Conservation (phyloP, 768 basidiomycete species). For the Coprinellus micaceus region DNA sequence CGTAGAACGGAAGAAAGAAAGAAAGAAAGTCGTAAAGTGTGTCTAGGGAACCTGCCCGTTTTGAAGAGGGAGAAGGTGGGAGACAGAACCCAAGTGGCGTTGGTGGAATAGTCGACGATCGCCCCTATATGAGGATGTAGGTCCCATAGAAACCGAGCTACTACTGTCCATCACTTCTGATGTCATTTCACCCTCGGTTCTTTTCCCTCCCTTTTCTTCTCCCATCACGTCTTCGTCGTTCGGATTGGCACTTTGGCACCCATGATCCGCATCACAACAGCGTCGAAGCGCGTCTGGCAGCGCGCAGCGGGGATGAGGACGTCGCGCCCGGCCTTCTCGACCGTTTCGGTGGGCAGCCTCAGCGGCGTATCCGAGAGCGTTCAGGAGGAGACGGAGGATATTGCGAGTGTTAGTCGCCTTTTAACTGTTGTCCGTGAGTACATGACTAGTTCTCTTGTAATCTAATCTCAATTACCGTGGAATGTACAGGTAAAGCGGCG, state of each 20-base stretch:
- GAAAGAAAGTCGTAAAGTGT: too few relatives aligned
- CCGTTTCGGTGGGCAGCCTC: not conserved
- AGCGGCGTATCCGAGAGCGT: constrained; percentile 26
- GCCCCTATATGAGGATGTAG: not conserved
- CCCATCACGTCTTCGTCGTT: too few relatives aligned
- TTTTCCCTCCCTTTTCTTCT: not conserved
- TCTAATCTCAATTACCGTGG: not conserved
- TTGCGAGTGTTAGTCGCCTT: constrained; percentile 54
- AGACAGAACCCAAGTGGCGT: constrained; percentile 1
- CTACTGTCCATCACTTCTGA: not conserved
- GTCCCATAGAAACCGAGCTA: constrained; percentile 5
- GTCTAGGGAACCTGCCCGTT: not conserved
- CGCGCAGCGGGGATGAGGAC: too few relatives aligned
- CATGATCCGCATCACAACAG: not conserved
- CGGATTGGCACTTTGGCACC: too few relatives aligned
- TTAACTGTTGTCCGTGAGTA: constrained; percentile 56
- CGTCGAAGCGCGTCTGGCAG: not conserved
- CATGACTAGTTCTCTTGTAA: not conserved
- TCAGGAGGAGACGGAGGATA: constrained; percentile 54
- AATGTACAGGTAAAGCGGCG: constrained; percentile 42
- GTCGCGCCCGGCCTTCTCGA: not conserved
- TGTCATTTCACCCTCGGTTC: not conserved
- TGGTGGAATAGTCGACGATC: not conserved
- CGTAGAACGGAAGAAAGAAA: constrained; percentile 6
- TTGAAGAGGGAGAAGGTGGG: constrained; percentile 13